Base-by-base conservation (phyloP, 2,329 filamentous ascomycete genomes). In the Colletotrichum echinochloae region DNA sequence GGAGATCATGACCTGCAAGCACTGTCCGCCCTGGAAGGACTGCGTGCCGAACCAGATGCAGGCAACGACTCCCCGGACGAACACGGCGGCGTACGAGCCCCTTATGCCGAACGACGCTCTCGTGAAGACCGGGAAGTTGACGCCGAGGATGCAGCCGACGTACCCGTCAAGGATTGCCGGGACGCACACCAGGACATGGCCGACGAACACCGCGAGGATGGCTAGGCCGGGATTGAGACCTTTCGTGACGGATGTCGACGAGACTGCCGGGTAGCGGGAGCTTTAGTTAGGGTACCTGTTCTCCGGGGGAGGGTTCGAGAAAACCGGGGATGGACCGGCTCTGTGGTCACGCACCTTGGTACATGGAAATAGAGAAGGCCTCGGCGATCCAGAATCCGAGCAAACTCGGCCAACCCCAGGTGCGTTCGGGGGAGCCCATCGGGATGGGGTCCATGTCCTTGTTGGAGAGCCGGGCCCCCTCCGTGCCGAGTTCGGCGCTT, bases 21-120 rank as follows among this genome's bases (percentile, higher is more conserved):
- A 76, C 8, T 74, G 75, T 1, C 75, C 76, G 9, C 79, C 79
- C 52, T 75, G 75, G 39, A 75, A 76, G 0, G 75, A 77, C 65
- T 80, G 79, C 9, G 80, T 78, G 8, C 76, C 80, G 35, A 78
- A 79, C 80, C 80, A 81, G 61, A 82, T 79, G 18, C 80, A 75
- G 6, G 80, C 79, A n/a, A 79, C 74, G 23, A 80, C 76, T n/a
- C 77, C 79, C 0, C 80, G 75, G 57, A 77, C 77, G 41, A 81
- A 73, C 1, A 81, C 75, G 3, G 77, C 76, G 63, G 79, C 77
- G 54, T 78, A 75, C 14, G 75, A 73, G 6, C 75, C 72, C 11
- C 74, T 73, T 41, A 76, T 74, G 16, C 78, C 78, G 30, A 78
- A 80, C 1, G 74, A 75, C 7, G 78, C 73, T 28, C 78, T 74